Base-by-base conservation (phyloP, 768 basidiomycete species). In the Candolleomyces eurysporus region DNA sequence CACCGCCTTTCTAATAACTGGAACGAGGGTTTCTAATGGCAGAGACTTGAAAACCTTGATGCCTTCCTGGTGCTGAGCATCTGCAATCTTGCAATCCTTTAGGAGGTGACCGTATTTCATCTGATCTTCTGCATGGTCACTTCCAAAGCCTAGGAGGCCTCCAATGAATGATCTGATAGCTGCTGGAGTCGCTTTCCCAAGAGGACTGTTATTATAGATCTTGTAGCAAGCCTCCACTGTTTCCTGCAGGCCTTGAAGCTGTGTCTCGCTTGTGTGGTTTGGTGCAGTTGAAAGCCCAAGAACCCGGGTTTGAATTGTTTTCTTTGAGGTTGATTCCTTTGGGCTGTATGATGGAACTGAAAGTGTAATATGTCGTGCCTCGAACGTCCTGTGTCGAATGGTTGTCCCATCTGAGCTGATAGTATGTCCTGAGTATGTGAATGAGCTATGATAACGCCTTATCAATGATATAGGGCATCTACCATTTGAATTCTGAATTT, bases 321-420 rank as follows among this genome's bases (percentile, higher is more conserved):
- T 32, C 30, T 45, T 54, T 42, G 42, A 36, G 21, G 54, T 19
- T n/a, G n/a, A n/a, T n/a, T n/a, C n/a, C n/a, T n/a, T n/a, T 13
- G 42, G 46, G 26, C 5, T 22, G 51, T 64, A 49, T 22, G 52
- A 43, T 31, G 61, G 59, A 1, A 39, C 61, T 14, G 57, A 40
- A 6, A 64, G 60, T 22, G 48, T 60, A n/a, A 65, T 62, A 57
- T 68, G 61, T 26, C 61, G 52, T 19, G 69, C 59, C 17, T 70
- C 66, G 54, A 61, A 68, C 16, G 67, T 64, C 32, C 61, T 21
- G 40, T 67, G 62, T 39, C 52, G 57, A 49, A 65, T 42, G 14
- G 59, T 61, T 8, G 67, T 68, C 4, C 67, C 69, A 58, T 68
- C 69, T 26, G 64, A 53, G 57, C 69, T 70, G 22, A 66, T 17